Evolutionary conservation across 108 stramenopile genomes (phyloP), one percentile per base, ranked within the genome.

Genomic region (Cyclostephanos invisitatus): DNA sequence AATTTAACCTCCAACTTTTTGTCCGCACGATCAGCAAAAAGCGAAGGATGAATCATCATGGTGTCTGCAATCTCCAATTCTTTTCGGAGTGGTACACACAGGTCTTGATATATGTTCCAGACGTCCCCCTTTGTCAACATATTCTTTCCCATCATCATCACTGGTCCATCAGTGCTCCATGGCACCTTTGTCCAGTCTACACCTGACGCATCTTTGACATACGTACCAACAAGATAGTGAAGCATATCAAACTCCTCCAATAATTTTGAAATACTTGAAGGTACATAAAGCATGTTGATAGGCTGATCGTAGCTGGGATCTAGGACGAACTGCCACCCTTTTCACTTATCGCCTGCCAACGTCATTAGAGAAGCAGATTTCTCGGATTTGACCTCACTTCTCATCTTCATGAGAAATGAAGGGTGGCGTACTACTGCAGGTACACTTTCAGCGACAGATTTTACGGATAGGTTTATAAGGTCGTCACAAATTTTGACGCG

Each of bases 401-500:
- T 7, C 47, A 65, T 14, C 25, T 21, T 22, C 10, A 25, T 44
- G 20, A 53, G 37, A 49, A 62, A 68, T 15, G 47, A n/a, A 17
- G 50, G 60, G 4, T 36, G 49, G 21, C 48, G 65, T 24, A 29
- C 14, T 11, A 20, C 9, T 3, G 20, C 8, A 2, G 37, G 3
- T 15, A 12, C 3, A 38, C 36, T 59, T 36, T 55, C 29, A 37
- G 21, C 42, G 10, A 28, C 12, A n/a, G n/a, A n/a, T n/a, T n/a
- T n/a, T n/a, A n/a, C n/a, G 12, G 28, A 21, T 27, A 78, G 18
- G 18, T 73, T 38, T 15, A 73, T 21, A 5, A 81, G 71, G 37
- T 81, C 80, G 36, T 75, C 64, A 20, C 74, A 75, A 55, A 81
- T 5, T 53, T 81, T 56, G 15, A 81, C 80, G 20, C 72, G 20